Percentiles rank a stretch among this genome's conserved stretches.
These are phyloP conservation scores for Bauhinia variegata DNA, from an alignment of 306 rosid species.

Conservation along the genomic window DNA sequence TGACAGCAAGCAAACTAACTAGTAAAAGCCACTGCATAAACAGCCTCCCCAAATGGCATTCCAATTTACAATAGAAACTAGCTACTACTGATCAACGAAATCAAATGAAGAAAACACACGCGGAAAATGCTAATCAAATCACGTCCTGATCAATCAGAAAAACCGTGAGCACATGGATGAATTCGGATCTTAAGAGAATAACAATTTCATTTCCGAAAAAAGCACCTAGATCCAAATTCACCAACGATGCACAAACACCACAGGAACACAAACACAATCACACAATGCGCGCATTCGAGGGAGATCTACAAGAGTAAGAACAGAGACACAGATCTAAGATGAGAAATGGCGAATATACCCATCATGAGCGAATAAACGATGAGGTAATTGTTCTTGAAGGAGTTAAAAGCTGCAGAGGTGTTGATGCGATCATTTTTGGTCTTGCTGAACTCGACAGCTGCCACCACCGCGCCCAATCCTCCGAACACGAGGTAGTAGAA, in stretches of 20 bases:
- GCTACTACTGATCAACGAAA: background rate
- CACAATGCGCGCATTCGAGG: background rate
- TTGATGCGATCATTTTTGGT: constrained; percentile 78
- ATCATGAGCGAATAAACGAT: constrained; percentile 95
- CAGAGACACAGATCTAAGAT: constrained; percentile 44
- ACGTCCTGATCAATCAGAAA: constrained; percentile 12
- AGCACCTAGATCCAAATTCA: constrained; percentile 35
- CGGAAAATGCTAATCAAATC: background rate
- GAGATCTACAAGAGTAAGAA: constrained; percentile 49
- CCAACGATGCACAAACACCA: background rate
- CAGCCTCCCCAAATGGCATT: no score
- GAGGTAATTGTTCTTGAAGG: constrained; percentile 95
- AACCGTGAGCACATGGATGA: background rate
- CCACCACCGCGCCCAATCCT: constrained; percentile 68
- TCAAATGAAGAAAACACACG: background rate
- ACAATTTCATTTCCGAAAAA: background rate
- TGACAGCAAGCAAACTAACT: no score
- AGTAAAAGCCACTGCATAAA: background rate
- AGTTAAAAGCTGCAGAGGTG: constrained; percentile 69
- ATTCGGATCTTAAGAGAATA: constrained; percentile 1
- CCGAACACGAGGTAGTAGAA: constrained; percentile 79
- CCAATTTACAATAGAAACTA: constrained; percentile 3
- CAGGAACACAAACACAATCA: background rate
- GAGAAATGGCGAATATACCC: constrained; percentile 51
- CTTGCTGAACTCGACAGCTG: constrained; percentile 79